These are phyloP conservation scores for Aspergillus phoenicis DNA, from an alignment of 2,329 filamentous ascomycete genomes.

Conservation along the genomic window DNA sequence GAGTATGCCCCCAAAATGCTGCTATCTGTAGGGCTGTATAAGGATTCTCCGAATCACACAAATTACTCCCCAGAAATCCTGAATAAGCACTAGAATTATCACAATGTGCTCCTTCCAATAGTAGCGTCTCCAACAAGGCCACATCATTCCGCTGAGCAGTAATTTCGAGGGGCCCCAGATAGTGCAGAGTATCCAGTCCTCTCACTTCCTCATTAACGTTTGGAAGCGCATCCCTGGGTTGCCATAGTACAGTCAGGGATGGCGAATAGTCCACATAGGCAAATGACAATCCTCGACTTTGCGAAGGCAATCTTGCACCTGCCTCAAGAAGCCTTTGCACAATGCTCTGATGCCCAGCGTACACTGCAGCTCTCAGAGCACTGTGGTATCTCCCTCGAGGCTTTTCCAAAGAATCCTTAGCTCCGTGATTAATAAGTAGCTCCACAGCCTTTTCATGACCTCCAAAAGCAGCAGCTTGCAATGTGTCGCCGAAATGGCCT, in stretches of 20 bases:
- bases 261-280: too few relatives aligned
- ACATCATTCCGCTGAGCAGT: too few relatives aligned
- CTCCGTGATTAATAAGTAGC: background rate
- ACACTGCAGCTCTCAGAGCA: background rate
- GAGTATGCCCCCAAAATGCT: background rate
- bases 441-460: background rate
- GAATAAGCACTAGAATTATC: background rate
- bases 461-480: background rate
- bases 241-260: too few relatives aligned
- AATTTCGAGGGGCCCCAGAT: too few relatives aligned
- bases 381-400: background rate
- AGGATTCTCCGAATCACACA: background rate
- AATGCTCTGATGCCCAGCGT: background rate
- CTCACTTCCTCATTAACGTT: too few relatives aligned
- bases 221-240: too few relatives aligned
- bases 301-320: background rate
- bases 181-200: too few relatives aligned
- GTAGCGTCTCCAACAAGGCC: too few relatives aligned
- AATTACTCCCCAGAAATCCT: too few relatives aligned
- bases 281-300: background rate
- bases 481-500: background rate
- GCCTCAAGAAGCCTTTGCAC: background rate
- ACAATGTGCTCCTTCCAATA: background rate
- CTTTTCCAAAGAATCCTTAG: background rate
- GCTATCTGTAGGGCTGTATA: background rate